Evolutionary conservation across 176 grass and related monocot species (phyloP).

Genomic region (Bolboschoenus planiculmis): DNA sequence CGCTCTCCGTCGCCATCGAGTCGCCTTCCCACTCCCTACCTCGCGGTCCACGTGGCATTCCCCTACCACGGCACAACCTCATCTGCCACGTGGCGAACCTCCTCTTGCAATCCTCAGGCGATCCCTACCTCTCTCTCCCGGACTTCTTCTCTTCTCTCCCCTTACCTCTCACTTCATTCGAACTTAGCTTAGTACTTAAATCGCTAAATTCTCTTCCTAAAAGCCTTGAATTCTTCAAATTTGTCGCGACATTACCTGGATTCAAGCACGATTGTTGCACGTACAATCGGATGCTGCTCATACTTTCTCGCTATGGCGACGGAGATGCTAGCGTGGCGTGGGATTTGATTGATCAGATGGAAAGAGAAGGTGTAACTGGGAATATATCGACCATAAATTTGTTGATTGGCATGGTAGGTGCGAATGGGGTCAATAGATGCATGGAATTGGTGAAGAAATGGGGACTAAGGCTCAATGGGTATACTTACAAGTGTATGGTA

Average conservation of each 20-base stretch:
- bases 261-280: slow-evolving; percentile 85
- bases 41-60: slow-evolving; percentile 41
- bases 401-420: slow-evolving; percentile 58
- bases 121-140: slow-evolving; percentile 58
- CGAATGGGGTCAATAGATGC: slow-evolving; percentile 44
- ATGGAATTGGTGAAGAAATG: slow-evolving; percentile 60
- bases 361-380: slow-evolving; percentile 47
- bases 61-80: slow-evolving; percentile 68
- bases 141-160: slow-evolving; percentile 49
- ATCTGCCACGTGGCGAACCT: slow-evolving; percentile 57
- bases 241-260: slow-evolving; percentile 40
- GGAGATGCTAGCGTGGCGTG: slow-evolving; percentile 24
- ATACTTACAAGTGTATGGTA: slow-evolving; percentile 85
- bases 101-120: slow-evolving; percentile 29
- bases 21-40: slow-evolving; percentile 15
- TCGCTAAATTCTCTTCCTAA: slow-evolving; percentile 33
- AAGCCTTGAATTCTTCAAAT: slow-evolving; percentile 71
- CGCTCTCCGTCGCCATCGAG: slow-evolving; percentile 62
- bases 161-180: slow-evolving; percentile 47
- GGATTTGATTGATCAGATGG: slow-evolving; percentile 59
- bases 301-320: slow-evolving; percentile 37
- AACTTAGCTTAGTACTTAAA: slow-evolving; percentile 80
- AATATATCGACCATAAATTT: slow-evolving; percentile 86
- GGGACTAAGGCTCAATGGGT: slow-evolving; percentile 58
- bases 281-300: slow-evolving; percentile 68